These are phyloP conservation scores for Piper longum DNA, from an alignment of 164 flowering plant genomes.

Conservation along the genomic window DNA sequence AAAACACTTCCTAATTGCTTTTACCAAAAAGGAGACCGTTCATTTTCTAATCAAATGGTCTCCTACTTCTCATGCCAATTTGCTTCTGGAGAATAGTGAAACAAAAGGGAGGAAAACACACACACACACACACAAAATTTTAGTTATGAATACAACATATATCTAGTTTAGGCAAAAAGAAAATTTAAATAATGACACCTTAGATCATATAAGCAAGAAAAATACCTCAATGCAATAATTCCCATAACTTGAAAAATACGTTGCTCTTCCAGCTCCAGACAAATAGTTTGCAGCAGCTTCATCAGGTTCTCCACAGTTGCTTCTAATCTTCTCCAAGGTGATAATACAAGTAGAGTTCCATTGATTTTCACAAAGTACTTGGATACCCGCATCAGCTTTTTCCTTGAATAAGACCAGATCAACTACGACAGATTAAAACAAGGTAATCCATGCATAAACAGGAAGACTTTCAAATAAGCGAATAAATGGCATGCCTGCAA, in stretches of 20 bases:
- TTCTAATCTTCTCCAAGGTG: conserved; percentile 44
- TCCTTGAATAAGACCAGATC: conserved; percentile 23
- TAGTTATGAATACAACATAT: too few species aligned
- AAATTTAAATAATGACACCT: not conserved
- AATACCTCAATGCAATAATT: conserved; percentile 51
- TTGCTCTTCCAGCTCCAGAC: conserved; percentile 48
- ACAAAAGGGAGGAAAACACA: too few species aligned
- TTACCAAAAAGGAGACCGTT: not conserved
- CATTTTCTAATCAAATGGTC: not conserved
- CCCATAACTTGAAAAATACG: conserved; percentile 23
- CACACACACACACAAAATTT: too few species aligned
- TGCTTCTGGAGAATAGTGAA: too few species aligned
- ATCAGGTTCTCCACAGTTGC: conserved; percentile 40
- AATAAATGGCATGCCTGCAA: conserved; percentile 35
- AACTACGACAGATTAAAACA: not conserved
- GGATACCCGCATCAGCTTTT: conserved; percentile 27
- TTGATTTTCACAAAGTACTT: conserved; percentile 41
- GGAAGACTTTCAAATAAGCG: not conserved
- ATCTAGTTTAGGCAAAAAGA: too few species aligned
- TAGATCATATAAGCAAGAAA: not conserved
- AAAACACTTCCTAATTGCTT: not conserved
- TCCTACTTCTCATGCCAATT: too few species aligned
- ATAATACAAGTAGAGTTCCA: conserved; percentile 69
- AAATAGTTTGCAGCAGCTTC: conserved; percentile 64
- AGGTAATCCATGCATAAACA: not conserved